phyloP scores from a whole-genome alignment of 495 filamentous ascomycete genomes.

The Podospora tetraspora region DNA sequence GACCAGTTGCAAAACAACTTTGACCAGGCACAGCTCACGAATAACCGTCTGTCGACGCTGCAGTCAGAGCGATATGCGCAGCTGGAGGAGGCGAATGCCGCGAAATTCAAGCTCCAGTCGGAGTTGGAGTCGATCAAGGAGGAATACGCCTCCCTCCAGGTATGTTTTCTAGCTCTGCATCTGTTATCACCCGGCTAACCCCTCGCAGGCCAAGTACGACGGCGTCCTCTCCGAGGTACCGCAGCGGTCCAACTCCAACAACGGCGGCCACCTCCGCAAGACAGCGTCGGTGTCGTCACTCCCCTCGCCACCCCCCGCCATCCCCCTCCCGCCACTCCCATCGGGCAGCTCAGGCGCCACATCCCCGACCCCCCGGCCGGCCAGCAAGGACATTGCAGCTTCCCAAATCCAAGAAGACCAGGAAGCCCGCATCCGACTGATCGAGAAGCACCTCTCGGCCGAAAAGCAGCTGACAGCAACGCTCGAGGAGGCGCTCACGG shows the following conservation, averaged over 20 bases:
- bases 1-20: constrained; percentile 93
- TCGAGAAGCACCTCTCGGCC: constrained; percentile 93
- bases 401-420: constrained; percentile 83
- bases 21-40: constrained; percentile 82
- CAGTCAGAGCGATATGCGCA: constrained; percentile 62
- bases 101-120: constrained; percentile 44
- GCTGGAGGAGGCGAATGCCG: constrained; percentile 51
- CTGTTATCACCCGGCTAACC: constrained; percentile 26
- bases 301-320: constrained; percentile 82
- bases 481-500: constrained; percentile 89
- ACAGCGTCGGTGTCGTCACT: constrained; percentile 75
- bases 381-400: constrained; percentile 70
- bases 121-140: constrained; percentile 59
- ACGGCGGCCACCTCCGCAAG: constrained; percentile 66
- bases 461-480: constrained; percentile 95
- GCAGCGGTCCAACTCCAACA: constrained; percentile 71
- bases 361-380: constrained; percentile 55
- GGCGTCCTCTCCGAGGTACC: constrained; percentile 38
- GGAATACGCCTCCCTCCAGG: constrained; percentile 61
- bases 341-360: constrained; percentile 39
- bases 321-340: constrained; percentile 91
- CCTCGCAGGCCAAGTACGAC: constrained; percentile 52
- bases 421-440: constrained; percentile 87
- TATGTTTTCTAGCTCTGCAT: constrained; percentile 34
- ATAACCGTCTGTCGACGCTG: constrained; percentile 67